Evolutionary conservation across 345 rosid species (phyloP), one percentile per base, ranked within the genome.

Genomic region (Eucalyptus pumila): DNA sequence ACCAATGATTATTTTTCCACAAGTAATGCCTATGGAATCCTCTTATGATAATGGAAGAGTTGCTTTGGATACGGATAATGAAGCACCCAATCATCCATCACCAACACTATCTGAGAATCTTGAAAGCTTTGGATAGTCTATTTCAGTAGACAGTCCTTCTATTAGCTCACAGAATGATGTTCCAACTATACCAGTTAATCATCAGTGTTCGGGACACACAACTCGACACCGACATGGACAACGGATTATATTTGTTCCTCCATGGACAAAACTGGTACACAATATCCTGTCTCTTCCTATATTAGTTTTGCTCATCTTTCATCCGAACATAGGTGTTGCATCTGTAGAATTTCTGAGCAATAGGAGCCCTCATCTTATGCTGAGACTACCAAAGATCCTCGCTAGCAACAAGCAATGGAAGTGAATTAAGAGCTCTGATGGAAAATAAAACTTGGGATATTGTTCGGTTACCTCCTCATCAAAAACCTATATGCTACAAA

Each of bases 121-220:
- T 1, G 0, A 23, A 56, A 56, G 27, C 6, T 23, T 24, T 13
- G 30, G 30, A 56, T 56, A 13, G 30, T 12, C 62, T 56, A 23
- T 23, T 56, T 56, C 3, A 56, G 0, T 2, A 19, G 3, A 24
- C 6, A 24, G 0, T 24, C 30, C 62, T 23, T 56, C 30, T 56
- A 4, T 0, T 5, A 0, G 30, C 14, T 24, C 62, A 23, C 4
- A 56, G 0, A 24, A 56, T 24, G 13, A 56, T 11, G 30, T 56
- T 56, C 62, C 3, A 24, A 23, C 62, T 56, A 56, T 56, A 56
- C 6, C 0, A 24, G 62, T 56, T 56, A 24, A 11, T 56, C 62
- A 5, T 56, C 13, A 10, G 6, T 0, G 3, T 23, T 9, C 12
- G 5, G 2, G 62, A 24, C 62, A 56, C 13, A 56, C 12, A 56